Evolutionary conservation across 495 filamentous ascomycete species (phyloP), one percentile per base, ranked within the genome.

Genomic region (Lasiosphaeris hirsuta): DNA sequence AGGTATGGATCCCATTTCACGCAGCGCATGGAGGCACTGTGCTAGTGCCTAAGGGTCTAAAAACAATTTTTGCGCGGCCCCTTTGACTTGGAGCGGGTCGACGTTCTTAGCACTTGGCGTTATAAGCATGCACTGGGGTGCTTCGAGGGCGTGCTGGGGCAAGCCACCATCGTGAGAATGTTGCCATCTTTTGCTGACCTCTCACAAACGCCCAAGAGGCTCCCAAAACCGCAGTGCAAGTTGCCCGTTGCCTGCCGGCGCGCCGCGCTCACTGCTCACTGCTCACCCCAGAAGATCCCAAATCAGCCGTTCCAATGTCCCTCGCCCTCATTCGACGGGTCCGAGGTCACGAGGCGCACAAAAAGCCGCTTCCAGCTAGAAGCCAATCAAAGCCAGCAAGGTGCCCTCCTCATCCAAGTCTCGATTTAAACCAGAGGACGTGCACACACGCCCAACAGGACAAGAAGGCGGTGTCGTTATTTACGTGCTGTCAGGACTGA

Each of bases 281-380:
- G n/a, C n/a, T n/a, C n/a, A n/a, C n/a, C 53, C 46, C 49, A 51
- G 35, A 46, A 30, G 39, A 33, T 40, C 38, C 34, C 51, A 60
- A 60, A 60, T 56, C 58, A 60, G 58, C 58, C 58, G 51, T 55
- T n/a, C 51, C 15, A 45, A 33, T 47, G 45, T 30, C 33, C 14
- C 44, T 17, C 58, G 30, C 35, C 17, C 58, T 48, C 51, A 60
- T 60, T 60, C 58, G 58, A 60, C 38, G 51, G 51, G 55, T 49
- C 2, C 23, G 48, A 50, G 58, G 46, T 60, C 58, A 60, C 58
- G 58, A 19, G 58, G 51, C 36, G 38, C 53, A 46, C 38, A 36
- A 47, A 55, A 55, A 45, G 40, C 55, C 38, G 58, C 44, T 55
- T 54, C 17, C 14, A 19, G 43, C 50, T 54, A 46, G 43, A 30